Conservation (phyloP, 2,329 filamentous ascomycete species). For the Hypoxylon sp. region DNA sequence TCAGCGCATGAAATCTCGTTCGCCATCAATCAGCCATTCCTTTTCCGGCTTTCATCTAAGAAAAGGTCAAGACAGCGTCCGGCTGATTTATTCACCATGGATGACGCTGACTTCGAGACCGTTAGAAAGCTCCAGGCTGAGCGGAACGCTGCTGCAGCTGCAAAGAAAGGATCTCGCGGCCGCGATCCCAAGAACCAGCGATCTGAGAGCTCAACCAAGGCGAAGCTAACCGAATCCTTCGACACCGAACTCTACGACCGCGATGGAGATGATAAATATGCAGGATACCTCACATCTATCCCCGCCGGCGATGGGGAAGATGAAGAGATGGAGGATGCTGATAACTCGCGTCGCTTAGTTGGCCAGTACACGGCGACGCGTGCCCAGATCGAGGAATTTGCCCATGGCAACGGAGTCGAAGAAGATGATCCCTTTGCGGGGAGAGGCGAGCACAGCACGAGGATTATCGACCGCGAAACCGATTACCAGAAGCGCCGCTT, state of each 20-base stretch:
- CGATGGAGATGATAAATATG: conserved; percentile 83
- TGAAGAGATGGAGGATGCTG: conserved; percentile 81
- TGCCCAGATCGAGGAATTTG: conserved; percentile 94
- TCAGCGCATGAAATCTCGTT: conserved; percentile 46
- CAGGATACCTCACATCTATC: conserved; percentile 92
- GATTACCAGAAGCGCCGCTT: conserved; percentile 98
- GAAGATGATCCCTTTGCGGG: conserved; percentile 91
- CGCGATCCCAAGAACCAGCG: conserved; percentile 86
- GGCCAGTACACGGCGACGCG: conserved; percentile 96
- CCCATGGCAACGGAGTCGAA: conserved; percentile 85
- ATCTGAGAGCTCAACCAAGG: conserved; percentile 87
- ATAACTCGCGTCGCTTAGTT: conserved; percentile 82
- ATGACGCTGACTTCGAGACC: conserved; percentile 87
- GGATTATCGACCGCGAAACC: conserved; percentile 93
- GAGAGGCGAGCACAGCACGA: conserved; percentile 86
- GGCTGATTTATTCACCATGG: conserved; percentile 65
- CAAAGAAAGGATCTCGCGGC: conserved; percentile 85
- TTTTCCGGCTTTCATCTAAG: conserved; percentile 39
- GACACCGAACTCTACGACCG: conserved; percentile 90
- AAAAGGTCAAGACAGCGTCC: conserved; percentile 52
- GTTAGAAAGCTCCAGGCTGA: conserved; percentile 92
- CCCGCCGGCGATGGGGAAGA: conserved; percentile 84
- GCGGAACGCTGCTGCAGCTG: conserved; percentile 84
- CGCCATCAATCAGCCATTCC: conserved; percentile 32
- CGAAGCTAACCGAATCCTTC: conserved; percentile 89